A percentile compares a stretch with the other conserved stretches of the same genome.
These are phyloP conservation scores for Kwoniella shandongensis DNA, from an alignment of 768 basidiomycete species.

Conservation along the genomic window DNA sequence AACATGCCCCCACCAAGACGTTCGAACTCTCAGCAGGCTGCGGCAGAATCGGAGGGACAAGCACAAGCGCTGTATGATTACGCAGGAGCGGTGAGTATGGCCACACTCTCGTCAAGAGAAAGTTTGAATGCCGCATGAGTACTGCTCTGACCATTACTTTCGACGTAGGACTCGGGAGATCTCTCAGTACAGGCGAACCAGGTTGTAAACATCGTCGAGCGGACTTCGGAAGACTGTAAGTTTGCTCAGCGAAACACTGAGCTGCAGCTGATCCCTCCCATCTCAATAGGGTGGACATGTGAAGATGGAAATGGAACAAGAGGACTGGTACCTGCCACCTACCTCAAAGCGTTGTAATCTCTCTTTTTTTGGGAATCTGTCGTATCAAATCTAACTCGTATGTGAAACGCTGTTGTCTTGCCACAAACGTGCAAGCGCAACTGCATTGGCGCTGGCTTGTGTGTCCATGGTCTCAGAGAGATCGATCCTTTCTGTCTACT, in stretches of 20 bases:
- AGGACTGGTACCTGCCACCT: conserved; percentile 42
- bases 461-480: too few species aligned
- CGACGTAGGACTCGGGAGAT: conserved; percentile 32
- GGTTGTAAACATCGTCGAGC: conserved; percentile 40
- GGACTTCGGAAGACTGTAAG: conserved; percentile 48
- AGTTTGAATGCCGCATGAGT: too few species aligned
- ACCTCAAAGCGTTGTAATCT: conserved; percentile 36
- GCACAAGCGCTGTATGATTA: conserved; percentile 46
- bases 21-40: conserved; percentile 13
- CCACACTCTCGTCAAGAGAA: too few species aligned
- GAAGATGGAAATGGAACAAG: conserved; percentile 42
- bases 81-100: conserved; percentile 27
- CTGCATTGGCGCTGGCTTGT: too few species aligned
- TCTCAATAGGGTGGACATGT: conserved; percentile 46
- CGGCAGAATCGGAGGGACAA: conserved; percentile 24
- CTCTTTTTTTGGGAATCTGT: too few species aligned
- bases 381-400: too few species aligned
- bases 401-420: not conserved
- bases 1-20: conserved; percentile 32
- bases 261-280: not conserved
- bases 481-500: too few species aligned
- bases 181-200: conserved; percentile 37
- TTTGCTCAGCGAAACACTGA: too few species aligned
- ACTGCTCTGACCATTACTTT: not conserved
- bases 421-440: too few species aligned